Percentiles rank a stretch among this genome's conserved stretches.
Conservation (phyloP, 2,329 filamentous ascomycete species). For the Huntiella decipiens region DNA sequence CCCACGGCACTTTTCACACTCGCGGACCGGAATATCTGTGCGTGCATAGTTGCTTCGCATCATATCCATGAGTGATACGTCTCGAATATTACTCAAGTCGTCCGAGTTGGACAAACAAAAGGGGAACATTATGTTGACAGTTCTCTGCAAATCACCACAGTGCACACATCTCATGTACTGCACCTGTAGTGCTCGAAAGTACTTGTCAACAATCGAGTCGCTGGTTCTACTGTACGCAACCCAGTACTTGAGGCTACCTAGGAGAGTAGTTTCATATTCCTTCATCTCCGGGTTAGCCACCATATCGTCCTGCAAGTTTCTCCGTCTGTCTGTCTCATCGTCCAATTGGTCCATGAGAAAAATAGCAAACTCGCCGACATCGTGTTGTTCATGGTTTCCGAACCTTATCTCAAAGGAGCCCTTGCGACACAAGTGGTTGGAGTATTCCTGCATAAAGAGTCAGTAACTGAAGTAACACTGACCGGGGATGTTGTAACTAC, state of each 20-base stretch:
- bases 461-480: conserved; percentile 8
- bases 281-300: conserved; percentile 12
- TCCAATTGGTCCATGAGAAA: conserved; percentile 68
- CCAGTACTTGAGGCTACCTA: conserved; percentile 58
- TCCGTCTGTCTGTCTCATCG: conserved; percentile 57
- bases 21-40: conserved; percentile 48
- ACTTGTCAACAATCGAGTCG: conserved; percentile 55
- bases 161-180: conserved; percentile 43
- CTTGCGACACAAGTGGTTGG: conserved; percentile 20
- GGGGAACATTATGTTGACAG: conserved; percentile 35
- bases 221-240: conserved; percentile 47
- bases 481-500: conserved; percentile 13
- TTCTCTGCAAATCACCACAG: conserved; percentile 25
- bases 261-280: conserved; percentile 3
- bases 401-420: conserved; percentile 27
- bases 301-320: conserved; percentile 21
- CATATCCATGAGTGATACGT: not conserved
- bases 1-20: conserved; percentile 57
- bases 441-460: conserved; percentile 32
- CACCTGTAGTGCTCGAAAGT: conserved; percentile 61
- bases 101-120: conserved; percentile 14
- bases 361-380: conserved; percentile 74
- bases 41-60: conserved; percentile 20
- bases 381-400: conserved; percentile 63
- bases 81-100: not conserved